Percentiles rank a stretch among this genome's conserved stretches.
Evolutionary conservation across 106 monocot species (phyloP).

Genomic region (Dendrobium nobile): DNA sequence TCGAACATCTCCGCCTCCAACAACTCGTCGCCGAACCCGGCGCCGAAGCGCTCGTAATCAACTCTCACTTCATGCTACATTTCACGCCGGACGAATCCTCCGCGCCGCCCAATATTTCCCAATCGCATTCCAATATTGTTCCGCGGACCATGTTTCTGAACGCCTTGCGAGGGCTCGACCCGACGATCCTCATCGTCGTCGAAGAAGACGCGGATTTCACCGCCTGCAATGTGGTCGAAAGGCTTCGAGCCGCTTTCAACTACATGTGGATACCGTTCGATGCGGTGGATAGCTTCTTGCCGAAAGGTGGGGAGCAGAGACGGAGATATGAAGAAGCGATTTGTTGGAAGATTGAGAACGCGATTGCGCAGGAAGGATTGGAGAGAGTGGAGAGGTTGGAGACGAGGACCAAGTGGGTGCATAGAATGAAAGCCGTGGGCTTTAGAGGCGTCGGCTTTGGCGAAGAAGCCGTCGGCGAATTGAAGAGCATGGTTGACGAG

Average conservation of each 20-base stretch:
- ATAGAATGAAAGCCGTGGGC: slow-evolving; percentile 72
- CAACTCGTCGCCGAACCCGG: slow-evolving; percentile 31
- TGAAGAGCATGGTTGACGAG: slow-evolving; percentile 72
- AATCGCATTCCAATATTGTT: background rate
- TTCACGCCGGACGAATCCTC: slow-evolving; percentile 60
- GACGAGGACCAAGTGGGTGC: slow-evolving; percentile 56
- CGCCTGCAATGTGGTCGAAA: slow-evolving; percentile 36
- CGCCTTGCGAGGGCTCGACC: slow-evolving; percentile 52
- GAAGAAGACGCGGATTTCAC: slow-evolving; percentile 92
- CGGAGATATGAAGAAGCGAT: slow-evolving; percentile 76
- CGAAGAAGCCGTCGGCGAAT: slow-evolving; percentile 67
- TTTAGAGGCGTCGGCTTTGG: slow-evolving; percentile 56
- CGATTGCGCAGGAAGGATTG: slow-evolving; percentile 70
- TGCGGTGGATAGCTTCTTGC: slow-evolving; percentile 61
- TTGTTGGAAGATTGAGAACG: slow-evolving; percentile 87
- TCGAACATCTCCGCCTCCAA: slow-evolving; percentile 55
- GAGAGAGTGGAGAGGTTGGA: slow-evolving; percentile 81
- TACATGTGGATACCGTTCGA: slow-evolving; percentile 96
- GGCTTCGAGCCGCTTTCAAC: slow-evolving; percentile 80
- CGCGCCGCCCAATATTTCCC: background rate
- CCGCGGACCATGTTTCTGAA: slow-evolving; percentile 52
- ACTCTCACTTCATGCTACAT: slow-evolving; percentile 88
- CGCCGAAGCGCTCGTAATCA: slow-evolving; percentile 70
- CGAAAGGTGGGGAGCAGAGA: slow-evolving; percentile 64
- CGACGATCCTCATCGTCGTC: slow-evolving; percentile 48